Conservation (phyloP, 371 early-diverging fungal species). For the Chytridiales sp. region DNA sequence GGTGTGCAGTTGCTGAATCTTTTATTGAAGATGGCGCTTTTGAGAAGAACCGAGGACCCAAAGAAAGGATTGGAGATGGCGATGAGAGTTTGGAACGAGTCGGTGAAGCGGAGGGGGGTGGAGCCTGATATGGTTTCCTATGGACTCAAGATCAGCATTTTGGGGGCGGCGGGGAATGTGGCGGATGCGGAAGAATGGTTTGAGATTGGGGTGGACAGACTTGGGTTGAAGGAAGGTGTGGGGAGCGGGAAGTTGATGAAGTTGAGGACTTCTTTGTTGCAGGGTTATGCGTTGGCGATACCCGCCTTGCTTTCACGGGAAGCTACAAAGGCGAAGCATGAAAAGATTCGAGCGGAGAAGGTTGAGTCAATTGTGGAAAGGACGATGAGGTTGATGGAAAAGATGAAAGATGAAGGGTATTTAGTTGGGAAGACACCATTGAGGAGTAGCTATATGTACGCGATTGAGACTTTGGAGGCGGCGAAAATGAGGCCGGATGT, state of each 20-base stretch:
- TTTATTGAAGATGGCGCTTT: no score
- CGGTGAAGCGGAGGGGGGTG: background rate
- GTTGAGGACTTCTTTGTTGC: conserved; percentile 2
- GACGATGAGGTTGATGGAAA: background rate
- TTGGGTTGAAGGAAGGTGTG: background rate
- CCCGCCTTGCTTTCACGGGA: background rate
- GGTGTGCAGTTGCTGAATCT: no score
- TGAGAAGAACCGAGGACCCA: no score
- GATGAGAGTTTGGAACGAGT: no score
- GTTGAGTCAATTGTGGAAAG: background rate
- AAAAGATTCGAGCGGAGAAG: no score
- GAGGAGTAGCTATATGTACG: conserved; percentile 7
- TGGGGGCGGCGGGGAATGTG: background rate
- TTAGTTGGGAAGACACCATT: background rate
- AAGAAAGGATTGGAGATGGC: no score
- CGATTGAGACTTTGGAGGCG: conserved; percentile 3
- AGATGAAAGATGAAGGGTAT: background rate
- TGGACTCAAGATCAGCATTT: background rate
- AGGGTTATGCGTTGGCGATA: conserved; percentile 3
- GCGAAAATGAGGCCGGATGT: background rate
- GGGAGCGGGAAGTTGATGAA: conserved; percentile 11
- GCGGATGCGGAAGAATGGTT: conserved; percentile 1
- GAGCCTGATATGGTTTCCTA: conserved; percentile 5
- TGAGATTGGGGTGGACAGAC: background rate
- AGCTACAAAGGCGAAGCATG: no score